phyloP scores from a whole-genome alignment of 805 yeast genomes.

The Cyberlindnera nakhonratchasimensis region DNA sequence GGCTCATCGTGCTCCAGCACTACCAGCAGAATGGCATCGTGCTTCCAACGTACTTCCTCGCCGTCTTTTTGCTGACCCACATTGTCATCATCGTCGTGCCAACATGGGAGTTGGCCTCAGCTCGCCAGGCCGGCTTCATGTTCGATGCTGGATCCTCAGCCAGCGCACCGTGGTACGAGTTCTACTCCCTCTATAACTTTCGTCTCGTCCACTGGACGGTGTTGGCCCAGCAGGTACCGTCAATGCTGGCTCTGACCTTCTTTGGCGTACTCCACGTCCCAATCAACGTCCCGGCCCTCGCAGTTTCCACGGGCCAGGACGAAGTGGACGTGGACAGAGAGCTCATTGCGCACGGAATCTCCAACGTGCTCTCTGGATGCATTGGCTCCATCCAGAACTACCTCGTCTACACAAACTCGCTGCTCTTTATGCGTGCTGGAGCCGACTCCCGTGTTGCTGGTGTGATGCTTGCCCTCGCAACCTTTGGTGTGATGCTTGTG shows the following conservation, averaged over 20 bases:
- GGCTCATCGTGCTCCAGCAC: slow-evolving; percentile 62
- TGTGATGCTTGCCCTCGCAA: slow-evolving; percentile 78
- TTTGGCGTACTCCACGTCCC: slow-evolving; percentile 97
- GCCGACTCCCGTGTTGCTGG: slow-evolving; percentile 91
- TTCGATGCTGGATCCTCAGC: slow-evolving; percentile 40
- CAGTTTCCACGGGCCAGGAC: slow-evolving; percentile 84
- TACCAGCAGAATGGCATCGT: slow-evolving; percentile 62
- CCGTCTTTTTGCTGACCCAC: slow-evolving; percentile 69
- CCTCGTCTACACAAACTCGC: slow-evolving; percentile 90
- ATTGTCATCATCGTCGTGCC: slow-evolving; percentile 63
- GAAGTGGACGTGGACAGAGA: slow-evolving; percentile 86
- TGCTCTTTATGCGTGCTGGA: slow-evolving; percentile 89
- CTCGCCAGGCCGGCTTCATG: slow-evolving; percentile 81
- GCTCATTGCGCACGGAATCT: slow-evolving; percentile 89
- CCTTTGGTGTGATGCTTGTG: slow-evolving; percentile 72
- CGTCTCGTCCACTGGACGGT: slow-evolving; percentile 70
- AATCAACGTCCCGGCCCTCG: slow-evolving; percentile 94
- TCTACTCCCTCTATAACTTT: slow-evolving; percentile 72
- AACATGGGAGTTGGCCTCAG: slow-evolving; percentile 51
- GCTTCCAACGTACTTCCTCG: slow-evolving; percentile 77
- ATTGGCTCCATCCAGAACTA: slow-evolving; percentile 91
- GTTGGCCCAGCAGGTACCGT: slow-evolving; percentile 69
- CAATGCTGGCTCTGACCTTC: slow-evolving; percentile 93
- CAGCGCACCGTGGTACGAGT: slow-evolving; percentile 85
- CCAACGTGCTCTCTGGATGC: slow-evolving; percentile 80